Base-by-base conservation (phyloP, 495 filamentous ascomycete genomes). In the Cercophora sp. region DNA sequence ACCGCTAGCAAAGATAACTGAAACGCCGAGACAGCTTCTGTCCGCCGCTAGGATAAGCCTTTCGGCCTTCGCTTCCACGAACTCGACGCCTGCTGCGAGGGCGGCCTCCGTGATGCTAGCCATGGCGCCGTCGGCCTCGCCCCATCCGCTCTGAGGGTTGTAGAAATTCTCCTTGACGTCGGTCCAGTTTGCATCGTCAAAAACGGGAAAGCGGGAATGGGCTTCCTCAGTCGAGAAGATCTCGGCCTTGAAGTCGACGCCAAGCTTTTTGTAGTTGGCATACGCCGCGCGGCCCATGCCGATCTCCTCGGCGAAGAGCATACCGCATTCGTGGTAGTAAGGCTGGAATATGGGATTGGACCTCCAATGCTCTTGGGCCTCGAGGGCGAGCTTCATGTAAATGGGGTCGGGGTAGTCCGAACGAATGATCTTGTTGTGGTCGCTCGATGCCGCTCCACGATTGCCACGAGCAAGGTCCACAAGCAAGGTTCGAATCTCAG, bases 261-360 rank as follows among this genome's bases (percentile, higher is more conserved):
- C 41, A 71, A 68, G 8, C 57, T 60, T 2, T 55, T 69, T 51
- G 71, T 73, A 40, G 68, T 66, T 19, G 69, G 46, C 8, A 73
- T 58, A 4, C 67, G 71, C 11, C 55, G 64, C 34, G 65, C 53
- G 24, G 71, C 74, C 58, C 72, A 70, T 37, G 64, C 45, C 13
- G 68, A 69, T 13, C 70, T 73, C 16, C 56, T 71, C 67, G 27
- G 69, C 71, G 52, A 73, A 70, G 3, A 81, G 62, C 57, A 76
- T 77, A 15, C 78, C 78, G 24, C 70, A 71, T 48, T 79, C 72
- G 58, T 79, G 76, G 57, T 72, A 81, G 60, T 76, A 65, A n/a
- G 75, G 73, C 5, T 63, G 67, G 54, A 71, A 79, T 13, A 78
- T 57, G 10, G 72, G 71, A 32, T 58, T 52, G 24, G 32, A 42